Percentiles rank a stretch among this genome's conserved stretches.
Conservation (phyloP, 2,329 filamentous ascomycete genomes). For the Verticillium albo-atrum region DNA sequence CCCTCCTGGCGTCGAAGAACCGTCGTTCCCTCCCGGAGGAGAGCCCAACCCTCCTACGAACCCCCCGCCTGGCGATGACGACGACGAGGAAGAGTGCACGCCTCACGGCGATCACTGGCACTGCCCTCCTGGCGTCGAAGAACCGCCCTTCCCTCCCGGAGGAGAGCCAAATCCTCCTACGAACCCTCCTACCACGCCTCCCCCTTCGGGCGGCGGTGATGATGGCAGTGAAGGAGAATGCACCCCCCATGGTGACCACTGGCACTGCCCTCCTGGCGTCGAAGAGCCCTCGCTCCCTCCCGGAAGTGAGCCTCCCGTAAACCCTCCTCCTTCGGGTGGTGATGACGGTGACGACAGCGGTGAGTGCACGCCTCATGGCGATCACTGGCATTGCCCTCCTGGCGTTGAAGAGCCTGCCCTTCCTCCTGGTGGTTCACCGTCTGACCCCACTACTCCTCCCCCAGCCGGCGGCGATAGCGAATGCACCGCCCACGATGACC, state of each 20-base stretch:
- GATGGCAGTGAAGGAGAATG: not conserved
- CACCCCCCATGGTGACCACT: conserved; percentile 2
- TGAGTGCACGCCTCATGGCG: conserved; percentile 1
- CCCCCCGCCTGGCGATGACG: no score
- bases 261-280: conserved; percentile 14
- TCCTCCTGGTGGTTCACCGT: not conserved
- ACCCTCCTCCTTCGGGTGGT: not conserved
- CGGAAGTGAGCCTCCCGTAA: not conserved
- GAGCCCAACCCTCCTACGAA: no score
- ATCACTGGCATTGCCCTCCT: conserved; percentile 11
- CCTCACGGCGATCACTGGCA: conserved; percentile 10
- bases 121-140: conserved; percentile 10
- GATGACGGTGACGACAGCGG: not conserved
- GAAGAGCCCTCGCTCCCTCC: not conserved
- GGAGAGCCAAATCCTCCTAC: not conserved
- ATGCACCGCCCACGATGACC: conserved; percentile 1
- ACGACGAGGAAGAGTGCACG: not conserved
- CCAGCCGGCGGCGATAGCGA: not conserved
- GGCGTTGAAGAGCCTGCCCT: conserved; percentile 5
- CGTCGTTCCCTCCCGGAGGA: not conserved
- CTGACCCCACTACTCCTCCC: not conserved
- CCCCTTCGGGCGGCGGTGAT: not conserved
- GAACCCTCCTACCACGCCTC: not conserved
- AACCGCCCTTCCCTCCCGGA: not conserved
- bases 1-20: conserved; percentile 8